Conservation (phyloP, 2,329 filamentous ascomycete genomes). For the Aspergillus terreus region DNA sequence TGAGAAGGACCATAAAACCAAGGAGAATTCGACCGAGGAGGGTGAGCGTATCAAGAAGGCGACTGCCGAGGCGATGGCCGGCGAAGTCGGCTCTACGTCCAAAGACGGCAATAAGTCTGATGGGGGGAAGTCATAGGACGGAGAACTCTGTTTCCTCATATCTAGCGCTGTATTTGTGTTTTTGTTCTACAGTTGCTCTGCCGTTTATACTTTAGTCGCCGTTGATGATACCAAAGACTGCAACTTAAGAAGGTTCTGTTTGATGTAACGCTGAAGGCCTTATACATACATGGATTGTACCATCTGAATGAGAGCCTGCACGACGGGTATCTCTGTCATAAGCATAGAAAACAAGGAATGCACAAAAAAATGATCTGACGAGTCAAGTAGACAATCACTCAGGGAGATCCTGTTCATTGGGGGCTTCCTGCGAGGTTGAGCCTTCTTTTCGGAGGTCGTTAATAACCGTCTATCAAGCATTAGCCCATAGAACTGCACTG, state of each 20-base stretch:
- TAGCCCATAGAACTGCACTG: not conserved
- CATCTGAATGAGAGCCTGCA: not conserved
- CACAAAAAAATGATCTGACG: not conserved
- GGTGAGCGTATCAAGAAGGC: constrained; percentile 63
- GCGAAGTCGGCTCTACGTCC: constrained; percentile 31
- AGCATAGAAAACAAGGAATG: constrained; percentile 2
- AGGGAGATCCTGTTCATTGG: constrained; percentile 15
- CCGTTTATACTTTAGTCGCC: constrained; percentile 6
- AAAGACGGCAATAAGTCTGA: constrained; percentile 24
- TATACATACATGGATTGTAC: not conserved
- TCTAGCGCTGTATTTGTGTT: not conserved
- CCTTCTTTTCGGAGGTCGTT: constrained; percentile 44
- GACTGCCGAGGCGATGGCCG: constrained; percentile 48
- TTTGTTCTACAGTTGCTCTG: not conserved
- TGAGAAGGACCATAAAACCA: constrained; percentile 73
- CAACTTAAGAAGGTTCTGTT: not conserved
- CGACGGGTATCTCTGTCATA: constrained; percentile 14
- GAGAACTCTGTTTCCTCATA: not conserved
- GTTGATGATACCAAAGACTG: constrained; percentile 23
- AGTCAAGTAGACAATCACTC: constrained; percentile 10
- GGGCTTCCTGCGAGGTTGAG: constrained; percentile 22
- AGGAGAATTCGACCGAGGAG: constrained; percentile 52
- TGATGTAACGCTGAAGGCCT: no score
- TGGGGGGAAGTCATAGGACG: constrained; percentile 22
- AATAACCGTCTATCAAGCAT: constrained; percentile 39